These are phyloP conservation scores for Fusarium pseudocircinatum DNA, from an alignment of 2,329 filamentous ascomycete genomes.

Conservation along the genomic window DNA sequence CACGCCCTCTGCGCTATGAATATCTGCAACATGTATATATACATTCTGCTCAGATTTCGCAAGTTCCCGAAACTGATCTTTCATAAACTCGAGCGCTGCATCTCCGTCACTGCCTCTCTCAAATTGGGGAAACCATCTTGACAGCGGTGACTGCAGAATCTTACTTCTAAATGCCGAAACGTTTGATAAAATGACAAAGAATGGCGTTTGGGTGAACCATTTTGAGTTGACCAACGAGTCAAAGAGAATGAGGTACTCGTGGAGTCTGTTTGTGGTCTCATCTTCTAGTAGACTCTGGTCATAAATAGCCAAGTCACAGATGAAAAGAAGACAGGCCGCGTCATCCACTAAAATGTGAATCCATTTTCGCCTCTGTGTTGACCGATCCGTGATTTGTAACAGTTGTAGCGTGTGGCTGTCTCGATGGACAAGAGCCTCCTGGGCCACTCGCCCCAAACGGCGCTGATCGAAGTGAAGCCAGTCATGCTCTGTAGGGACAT, in stretches of 20 bases:
- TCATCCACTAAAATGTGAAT: neutral
- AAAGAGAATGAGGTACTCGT: neutral
- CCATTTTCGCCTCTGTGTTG: neutral
- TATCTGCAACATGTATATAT: neutral
- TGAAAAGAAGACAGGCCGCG: neutral
- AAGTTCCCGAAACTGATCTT: neutral
- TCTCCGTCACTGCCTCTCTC: neutral
- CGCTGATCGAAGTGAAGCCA: neutral
- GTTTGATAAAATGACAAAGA: neutral
- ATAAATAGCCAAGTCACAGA: neutral
- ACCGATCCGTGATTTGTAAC: neutral
- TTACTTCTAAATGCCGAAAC: accelerated
- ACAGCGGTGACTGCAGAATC: neutral
- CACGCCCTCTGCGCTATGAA: neutral
- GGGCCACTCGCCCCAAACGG: neutral
- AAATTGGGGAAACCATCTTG: neutral
- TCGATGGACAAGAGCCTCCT: neutral
- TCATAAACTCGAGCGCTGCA: neutral
- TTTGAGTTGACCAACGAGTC: neutral
- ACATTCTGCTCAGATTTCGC: neutral
- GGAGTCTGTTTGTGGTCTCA: neutral
- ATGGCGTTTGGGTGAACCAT: neutral
- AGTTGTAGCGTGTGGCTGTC: neutral
- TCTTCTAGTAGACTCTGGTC: neutral
- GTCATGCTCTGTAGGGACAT: neutral